Percentiles rank a stretch among this genome's conserved stretches.
These are phyloP conservation scores for Porodaedalea pini DNA, from an alignment of 1,284 basidiomycete species.

Conservation along the genomic window DNA sequence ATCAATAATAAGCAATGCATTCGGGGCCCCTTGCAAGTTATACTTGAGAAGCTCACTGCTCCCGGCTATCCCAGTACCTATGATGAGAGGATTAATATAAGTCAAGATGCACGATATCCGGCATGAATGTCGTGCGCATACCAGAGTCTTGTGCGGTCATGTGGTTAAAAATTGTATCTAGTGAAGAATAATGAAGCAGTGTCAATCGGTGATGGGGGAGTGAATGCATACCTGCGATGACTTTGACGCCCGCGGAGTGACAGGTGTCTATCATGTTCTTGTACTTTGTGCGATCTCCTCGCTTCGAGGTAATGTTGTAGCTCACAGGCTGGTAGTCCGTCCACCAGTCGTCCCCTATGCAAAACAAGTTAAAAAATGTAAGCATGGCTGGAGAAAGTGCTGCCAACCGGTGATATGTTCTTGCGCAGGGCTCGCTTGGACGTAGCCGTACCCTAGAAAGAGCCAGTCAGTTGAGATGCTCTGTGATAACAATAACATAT, in stretches of 20 bases:
- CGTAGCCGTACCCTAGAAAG: conserved; percentile 51
- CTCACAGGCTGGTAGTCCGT: conserved; percentile 68
- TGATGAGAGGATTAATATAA: neutral
- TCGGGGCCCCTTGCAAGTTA: conserved; percentile 22
- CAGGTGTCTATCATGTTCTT: conserved; percentile 55
- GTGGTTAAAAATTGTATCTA: conserved; percentile 64
- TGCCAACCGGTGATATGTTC: conserved; percentile 29
- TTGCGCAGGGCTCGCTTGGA: conserved; percentile 43
- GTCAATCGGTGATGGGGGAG: conserved; percentile 1
- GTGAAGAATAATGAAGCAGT: neutral
- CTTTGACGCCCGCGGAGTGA: conserved; percentile 55
- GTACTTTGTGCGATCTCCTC: conserved; percentile 50
- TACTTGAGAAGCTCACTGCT: conserved; percentile 16
- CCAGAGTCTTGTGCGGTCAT: conserved; percentile 45
- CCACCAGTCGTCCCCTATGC: conserved; percentile 50
- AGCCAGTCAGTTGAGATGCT: neutral
- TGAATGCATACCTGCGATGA: conserved; percentile 48
- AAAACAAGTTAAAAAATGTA: neutral
- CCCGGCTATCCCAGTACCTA: conserved; percentile 50
- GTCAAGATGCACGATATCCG: neutral
- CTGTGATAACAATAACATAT: neutral
- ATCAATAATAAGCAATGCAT: neutral
- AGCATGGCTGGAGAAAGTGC: neutral
- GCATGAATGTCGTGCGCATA: neutral
- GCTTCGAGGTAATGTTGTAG: conserved; percentile 56